Conservation (phyloP, 2,329 filamentous ascomycete genomes). For the Aspergillus versicolor region DNA sequence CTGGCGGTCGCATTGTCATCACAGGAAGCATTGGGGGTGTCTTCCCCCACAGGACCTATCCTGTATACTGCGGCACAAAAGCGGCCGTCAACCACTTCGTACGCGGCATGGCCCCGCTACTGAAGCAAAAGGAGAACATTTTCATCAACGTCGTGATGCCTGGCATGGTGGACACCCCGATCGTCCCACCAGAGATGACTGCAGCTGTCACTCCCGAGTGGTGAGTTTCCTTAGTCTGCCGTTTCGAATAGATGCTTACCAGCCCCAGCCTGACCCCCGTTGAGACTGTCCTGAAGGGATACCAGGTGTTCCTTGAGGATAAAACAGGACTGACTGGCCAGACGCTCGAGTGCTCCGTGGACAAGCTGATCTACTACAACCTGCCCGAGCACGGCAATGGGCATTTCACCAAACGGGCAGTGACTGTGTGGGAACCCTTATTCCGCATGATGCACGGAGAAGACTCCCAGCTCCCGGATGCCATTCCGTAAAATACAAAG, state of each 20-base stretch:
- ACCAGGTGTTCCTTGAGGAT: constrained; percentile 49
- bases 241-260: background rate
- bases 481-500: constrained; percentile 28
- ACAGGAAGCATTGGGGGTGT: constrained; percentile 47
- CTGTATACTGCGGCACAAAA: constrained; percentile 54
- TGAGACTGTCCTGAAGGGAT: constrained; percentile 47
- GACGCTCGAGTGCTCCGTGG: constrained; percentile 46
- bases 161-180: constrained; percentile 48
- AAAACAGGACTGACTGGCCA: constrained; percentile 43
- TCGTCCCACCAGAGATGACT: constrained; percentile 47
- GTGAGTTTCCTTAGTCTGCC: constrained; percentile 10
- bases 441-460: constrained; percentile 49
- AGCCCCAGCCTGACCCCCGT: constrained; percentile 39
- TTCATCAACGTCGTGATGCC: constrained; percentile 51
- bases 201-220: constrained; percentile 40
- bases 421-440: constrained; percentile 51
- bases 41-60: constrained; percentile 46
- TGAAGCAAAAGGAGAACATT: constrained; percentile 50
- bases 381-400: constrained; percentile 44
- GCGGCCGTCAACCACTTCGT: constrained; percentile 48
- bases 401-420: constrained; percentile 40
- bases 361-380: constrained; percentile 41
- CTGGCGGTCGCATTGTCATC: constrained; percentile 47
- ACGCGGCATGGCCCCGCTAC: constrained; percentile 38
- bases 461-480: constrained; percentile 40